These are phyloP conservation scores for Marasmius oreades DNA, from an alignment of 1,284 basidiomycete species.

Conservation along the genomic window DNA sequence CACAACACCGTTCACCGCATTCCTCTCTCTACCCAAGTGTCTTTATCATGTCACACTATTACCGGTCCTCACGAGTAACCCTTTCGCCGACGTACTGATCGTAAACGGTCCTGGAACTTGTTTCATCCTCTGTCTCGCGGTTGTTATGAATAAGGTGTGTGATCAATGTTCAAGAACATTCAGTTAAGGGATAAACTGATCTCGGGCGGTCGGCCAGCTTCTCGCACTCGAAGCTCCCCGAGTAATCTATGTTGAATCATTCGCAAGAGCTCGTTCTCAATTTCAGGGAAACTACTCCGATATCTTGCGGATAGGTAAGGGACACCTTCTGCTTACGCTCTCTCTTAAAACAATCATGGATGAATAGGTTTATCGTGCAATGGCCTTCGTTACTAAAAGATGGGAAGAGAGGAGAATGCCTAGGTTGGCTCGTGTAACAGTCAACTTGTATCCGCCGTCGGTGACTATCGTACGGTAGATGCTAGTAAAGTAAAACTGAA, in stretches of 20 bases:
- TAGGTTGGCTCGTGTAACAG: slow-evolving; percentile 63
- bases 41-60: slow-evolving; percentile 53
- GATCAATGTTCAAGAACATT: neutral
- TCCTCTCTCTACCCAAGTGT: slow-evolving; percentile 56
- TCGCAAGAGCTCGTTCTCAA: slow-evolving; percentile 88
- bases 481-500: neutral
- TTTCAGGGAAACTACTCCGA: slow-evolving; percentile 75
- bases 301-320: slow-evolving; percentile 79
- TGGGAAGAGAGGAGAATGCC: slow-evolving; percentile 42
- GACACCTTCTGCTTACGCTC: neutral
- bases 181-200: slow-evolving; percentile 14
- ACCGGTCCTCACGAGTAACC: slow-evolving; percentile 26
- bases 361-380: slow-evolving; percentile 76
- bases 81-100: slow-evolving; percentile 77
- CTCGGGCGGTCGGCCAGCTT: slow-evolving; percentile 63
- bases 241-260: slow-evolving; percentile 92
- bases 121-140: slow-evolving; percentile 73
- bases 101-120: slow-evolving; percentile 97
- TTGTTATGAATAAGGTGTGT: slow-evolving; percentile 75
- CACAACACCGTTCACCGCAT: slow-evolving; percentile 64
- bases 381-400: slow-evolving; percentile 67
- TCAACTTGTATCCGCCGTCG: neutral
- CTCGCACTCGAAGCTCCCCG: slow-evolving; percentile 71
- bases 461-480: neutral
- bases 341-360: neutral